These are phyloP conservation scores for Medicago ruthenica DNA, from an alignment of 306 rosid genomes.

Conservation along the genomic window DNA sequence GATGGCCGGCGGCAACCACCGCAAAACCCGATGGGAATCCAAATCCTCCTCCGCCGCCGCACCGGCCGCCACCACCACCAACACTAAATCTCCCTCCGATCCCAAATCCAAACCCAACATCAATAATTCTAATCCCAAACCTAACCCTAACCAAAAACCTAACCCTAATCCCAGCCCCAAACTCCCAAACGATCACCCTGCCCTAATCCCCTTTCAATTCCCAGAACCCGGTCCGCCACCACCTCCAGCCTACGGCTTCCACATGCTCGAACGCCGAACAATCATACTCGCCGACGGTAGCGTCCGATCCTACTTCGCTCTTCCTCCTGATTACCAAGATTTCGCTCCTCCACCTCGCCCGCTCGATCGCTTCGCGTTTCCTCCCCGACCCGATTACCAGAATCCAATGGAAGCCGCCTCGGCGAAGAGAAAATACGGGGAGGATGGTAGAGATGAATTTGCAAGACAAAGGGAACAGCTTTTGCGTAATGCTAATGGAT, in stretches of 20 bases:
- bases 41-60: neutral
- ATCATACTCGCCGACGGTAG: slow-evolving; percentile 87
- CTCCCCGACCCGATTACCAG: slow-evolving; percentile 62
- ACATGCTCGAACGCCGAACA: slow-evolving; percentile 96
- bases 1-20: slow-evolving; percentile 88
- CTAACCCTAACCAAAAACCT: slow-evolving; percentile 21
- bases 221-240: slow-evolving; percentile 84
- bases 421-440: slow-evolving; percentile 68
- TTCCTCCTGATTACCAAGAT: slow-evolving; percentile 85
- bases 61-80: neutral
- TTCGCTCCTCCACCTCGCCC: slow-evolving; percentile 59
- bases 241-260: slow-evolving; percentile 89
- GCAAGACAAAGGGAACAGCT: slow-evolving; percentile 62
- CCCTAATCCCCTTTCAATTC: slow-evolving; percentile 52
- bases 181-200: slow-evolving; percentile 40
- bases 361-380: slow-evolving; percentile 53
- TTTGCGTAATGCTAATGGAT: slow-evolving; percentile 61
- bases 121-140: slow-evolving; percentile 45
- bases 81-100: slow-evolving; percentile 48
- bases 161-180: slow-evolving; percentile 43
- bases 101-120: slow-evolving; percentile 55
- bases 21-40: slow-evolving; percentile 90
- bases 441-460: slow-evolving; percentile 56
- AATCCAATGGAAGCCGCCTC: slow-evolving; percentile 59
- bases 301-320: slow-evolving; percentile 91